Base-by-base conservation (phyloP, 2,329 filamentous ascomycete genomes). In the Colletotrichum truncatum region DNA sequence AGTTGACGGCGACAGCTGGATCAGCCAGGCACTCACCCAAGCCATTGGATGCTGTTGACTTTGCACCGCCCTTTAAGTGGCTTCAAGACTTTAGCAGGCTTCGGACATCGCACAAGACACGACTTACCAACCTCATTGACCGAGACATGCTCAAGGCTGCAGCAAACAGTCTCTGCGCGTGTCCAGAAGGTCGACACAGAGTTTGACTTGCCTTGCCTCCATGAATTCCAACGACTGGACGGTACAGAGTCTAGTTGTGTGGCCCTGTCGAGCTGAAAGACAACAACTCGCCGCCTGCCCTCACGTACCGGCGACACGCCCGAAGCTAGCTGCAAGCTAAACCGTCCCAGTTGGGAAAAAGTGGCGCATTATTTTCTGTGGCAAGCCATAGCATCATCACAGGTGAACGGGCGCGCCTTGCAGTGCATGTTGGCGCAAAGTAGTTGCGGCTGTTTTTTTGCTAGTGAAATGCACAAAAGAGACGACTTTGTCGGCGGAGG, bases 231-330 rank as follows among this genome's bases (percentile, higher is more conserved):
- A 58, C 38, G 39, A 48, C 18, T 10, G 36, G 45, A 28, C 43
- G 34, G 14, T 18, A 16, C n/a, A 18, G 41, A 34, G 32, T 32
- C n/a, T n/a, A n/a, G n/a, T 18, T 18, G 46, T 16, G 14, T 18
- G 23, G 51, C 23, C 61, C 55, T 61, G 46, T 41, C 16, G n/a
- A 64, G 61, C 55, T 54, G 61, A 53, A 36, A 41, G 55, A 61
- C 21, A 64, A 41, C 26, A 51, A 10, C n/a, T 18, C n/a, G 46
- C 34, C 23, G 23, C 28, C 14, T 45, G 54, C 46, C 54, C 46
- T 52, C 45, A 38, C 39, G 23, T 46, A 48, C 32, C 32, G 21
- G 41, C 25, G 48, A 48, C 41, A 30, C 32, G 32, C 56, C 39
- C 28, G 26, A 18, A 14, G 45, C 34, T 41, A 57, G 18, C 11